Conservation (phyloP, 2,329 filamentous ascomycete species). For the Fusarium metavorans region DNA sequence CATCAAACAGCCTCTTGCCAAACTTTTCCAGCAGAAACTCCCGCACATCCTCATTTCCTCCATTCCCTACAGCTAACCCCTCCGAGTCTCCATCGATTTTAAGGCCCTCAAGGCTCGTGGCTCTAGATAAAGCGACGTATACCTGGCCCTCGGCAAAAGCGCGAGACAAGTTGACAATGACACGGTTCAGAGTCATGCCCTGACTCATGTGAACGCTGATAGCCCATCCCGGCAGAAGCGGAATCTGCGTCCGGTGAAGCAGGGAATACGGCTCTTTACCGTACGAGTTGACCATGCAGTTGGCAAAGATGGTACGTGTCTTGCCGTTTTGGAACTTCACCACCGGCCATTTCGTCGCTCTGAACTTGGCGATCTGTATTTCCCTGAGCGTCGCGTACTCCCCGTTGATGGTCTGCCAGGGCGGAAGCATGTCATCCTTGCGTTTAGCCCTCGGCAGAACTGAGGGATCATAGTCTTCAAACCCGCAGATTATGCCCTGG, state of each 20-base stretch:
- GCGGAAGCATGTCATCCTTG: background rate
- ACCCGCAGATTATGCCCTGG: conserved; percentile 37
- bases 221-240: conserved; percentile 70
- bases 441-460: background rate
- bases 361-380: conserved; percentile 21
- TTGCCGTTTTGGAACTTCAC: conserved; percentile 65
- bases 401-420: background rate
- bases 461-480: background rate
- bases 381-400: conserved; percentile 12
- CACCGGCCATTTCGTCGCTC: conserved; percentile 26
- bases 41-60: background rate
- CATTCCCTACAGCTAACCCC: background rate
- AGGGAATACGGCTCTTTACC: conserved; percentile 60
- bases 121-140: conserved; percentile 60
- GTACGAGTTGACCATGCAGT: conserved; percentile 61
- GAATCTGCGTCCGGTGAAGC: conserved; percentile 70
- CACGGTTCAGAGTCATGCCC: conserved; percentile 71
- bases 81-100: conserved; percentile 15
- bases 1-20: background rate
- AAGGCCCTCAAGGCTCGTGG: conserved; percentile 30
- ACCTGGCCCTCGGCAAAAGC: conserved; percentile 70
- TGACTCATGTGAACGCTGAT: conserved; percentile 74
- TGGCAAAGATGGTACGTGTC: conserved; percentile 60
- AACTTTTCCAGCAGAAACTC: background rate
- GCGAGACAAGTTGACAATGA: conserved; percentile 64